phyloP scores from a whole-genome alignment of 2,329 filamentous ascomycete genomes.

The Ceratocystiopsis sp. region DNA sequence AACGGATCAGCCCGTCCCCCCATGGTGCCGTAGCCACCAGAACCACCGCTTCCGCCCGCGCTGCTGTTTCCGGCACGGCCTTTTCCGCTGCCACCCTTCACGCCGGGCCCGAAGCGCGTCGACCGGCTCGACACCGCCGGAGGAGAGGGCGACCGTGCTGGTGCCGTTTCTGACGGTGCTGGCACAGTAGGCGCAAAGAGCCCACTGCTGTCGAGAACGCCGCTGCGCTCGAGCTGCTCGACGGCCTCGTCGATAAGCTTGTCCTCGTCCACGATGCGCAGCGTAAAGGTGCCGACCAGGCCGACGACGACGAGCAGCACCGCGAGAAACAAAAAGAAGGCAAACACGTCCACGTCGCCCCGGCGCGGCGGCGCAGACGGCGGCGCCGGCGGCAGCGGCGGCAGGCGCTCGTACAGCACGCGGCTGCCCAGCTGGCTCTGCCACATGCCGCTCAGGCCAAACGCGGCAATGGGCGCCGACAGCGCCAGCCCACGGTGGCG shows the following conservation, averaged over 20 bases:
- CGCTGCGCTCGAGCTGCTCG: constrained; percentile 79
- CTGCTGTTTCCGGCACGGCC: neutral
- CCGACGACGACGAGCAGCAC: constrained; percentile 55
- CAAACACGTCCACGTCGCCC: constrained; percentile 56
- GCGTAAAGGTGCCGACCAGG: constrained; percentile 51
- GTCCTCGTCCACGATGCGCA: constrained; percentile 69
- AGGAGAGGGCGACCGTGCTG: constrained; percentile 11
- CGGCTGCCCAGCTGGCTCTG: constrained; percentile 74
- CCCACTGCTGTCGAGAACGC: constrained; percentile 57
- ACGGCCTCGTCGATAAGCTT: constrained; percentile 81
- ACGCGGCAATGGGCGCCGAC: constrained; percentile 78
- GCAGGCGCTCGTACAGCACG: constrained; percentile 51
- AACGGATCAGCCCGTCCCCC: constrained; percentile 4
- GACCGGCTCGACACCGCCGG: neutral
- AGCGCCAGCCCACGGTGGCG: constrained; percentile 78
- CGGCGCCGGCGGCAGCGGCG: constrained; percentile 40
- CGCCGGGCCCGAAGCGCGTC: constrained; percentile 6
- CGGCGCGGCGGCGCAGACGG: constrained; percentile 16
- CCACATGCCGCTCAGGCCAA: constrained; percentile 92
- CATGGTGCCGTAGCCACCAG: constrained; percentile 7
- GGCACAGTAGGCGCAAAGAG: constrained; percentile 43
- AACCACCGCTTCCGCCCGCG: neutral
- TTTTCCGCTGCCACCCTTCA: constrained; percentile 1
- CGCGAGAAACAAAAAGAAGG: constrained; percentile 75
- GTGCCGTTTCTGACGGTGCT: constrained; percentile 45